Conservation (phyloP, 2,329 filamentous ascomycete species). For the Allantophomopsis lycopodina region DNA sequence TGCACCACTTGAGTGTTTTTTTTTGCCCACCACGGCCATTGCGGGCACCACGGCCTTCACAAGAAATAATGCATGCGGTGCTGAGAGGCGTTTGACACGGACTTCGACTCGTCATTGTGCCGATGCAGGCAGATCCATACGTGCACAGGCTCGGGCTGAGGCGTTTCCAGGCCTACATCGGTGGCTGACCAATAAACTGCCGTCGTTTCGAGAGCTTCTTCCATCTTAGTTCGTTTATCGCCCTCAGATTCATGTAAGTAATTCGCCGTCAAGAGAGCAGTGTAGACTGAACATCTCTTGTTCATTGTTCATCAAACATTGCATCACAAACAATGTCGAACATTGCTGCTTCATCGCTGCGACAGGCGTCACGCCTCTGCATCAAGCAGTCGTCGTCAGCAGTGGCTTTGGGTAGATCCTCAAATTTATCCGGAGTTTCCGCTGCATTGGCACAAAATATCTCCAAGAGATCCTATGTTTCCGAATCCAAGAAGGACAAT, state of each 20-base stretch:
- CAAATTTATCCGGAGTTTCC: conserved; percentile 8
- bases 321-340: conserved; percentile 11
- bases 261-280: conserved; percentile 1
- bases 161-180: too few species aligned
- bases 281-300: background rate
- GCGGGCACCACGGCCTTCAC: too few species aligned
- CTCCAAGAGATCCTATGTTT: conserved; percentile 58
- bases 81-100: too few species aligned
- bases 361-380: conserved; percentile 18
- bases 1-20: too few species aligned
- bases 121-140: too few species aligned
- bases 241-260: background rate
- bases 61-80: too few species aligned
- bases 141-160: too few species aligned
- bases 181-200: conserved; percentile 1
- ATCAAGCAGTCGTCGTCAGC: conserved; percentile 12
- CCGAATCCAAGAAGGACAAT: conserved; percentile 64
- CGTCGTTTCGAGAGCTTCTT: conserved; percentile 2
- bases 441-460: conserved; percentile 9
- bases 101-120: too few species aligned
- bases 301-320: background rate
- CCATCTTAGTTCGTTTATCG: conserved; percentile 2
- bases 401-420: conserved; percentile 10
- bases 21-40: too few species aligned
- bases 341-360: conserved; percentile 15